phyloP scores from a whole-genome alignment of 345 rosid genomes.

The Balakata baccata region DNA sequence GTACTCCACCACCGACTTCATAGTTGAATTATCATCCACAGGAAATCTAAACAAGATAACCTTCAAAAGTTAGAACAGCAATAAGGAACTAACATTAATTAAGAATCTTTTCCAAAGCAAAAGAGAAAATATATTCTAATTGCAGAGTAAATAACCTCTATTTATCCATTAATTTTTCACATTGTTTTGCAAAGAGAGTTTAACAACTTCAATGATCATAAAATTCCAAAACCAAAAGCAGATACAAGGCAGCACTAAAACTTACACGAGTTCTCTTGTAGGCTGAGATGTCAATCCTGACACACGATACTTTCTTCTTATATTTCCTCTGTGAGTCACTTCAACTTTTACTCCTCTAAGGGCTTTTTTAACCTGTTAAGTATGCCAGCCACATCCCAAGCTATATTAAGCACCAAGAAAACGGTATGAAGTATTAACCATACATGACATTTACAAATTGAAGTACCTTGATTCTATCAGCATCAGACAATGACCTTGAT shows the following conservation, averaged over 20 bases:
- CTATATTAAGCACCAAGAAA: slow-evolving; percentile 3
- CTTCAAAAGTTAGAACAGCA: slow-evolving; percentile 1
- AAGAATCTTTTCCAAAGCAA: not conserved
- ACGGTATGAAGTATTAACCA: slow-evolving; percentile 5
- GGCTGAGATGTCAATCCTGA: slow-evolving; percentile 96
- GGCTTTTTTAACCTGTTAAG: slow-evolving; percentile 73
- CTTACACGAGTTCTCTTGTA: slow-evolving; percentile 91
- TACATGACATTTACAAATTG: not conserved
- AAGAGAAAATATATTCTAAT: not conserved
- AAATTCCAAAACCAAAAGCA: not conserved
- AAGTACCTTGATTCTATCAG: slow-evolving; percentile 87
- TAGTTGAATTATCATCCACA: slow-evolving; percentile 83
- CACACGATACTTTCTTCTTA: slow-evolving; percentile 95
- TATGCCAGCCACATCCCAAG: not conserved
- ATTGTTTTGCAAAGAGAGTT: not conserved
- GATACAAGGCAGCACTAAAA: slow-evolving; percentile 5
- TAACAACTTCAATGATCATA: not conserved
- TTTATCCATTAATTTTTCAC: not conserved
- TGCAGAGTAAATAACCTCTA: not conserved
- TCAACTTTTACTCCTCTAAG: slow-evolving; percentile 98
- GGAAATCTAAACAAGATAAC: slow-evolving; percentile 63
- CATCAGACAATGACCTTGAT: slow-evolving; percentile 76
- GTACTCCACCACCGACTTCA: slow-evolving; percentile 97
- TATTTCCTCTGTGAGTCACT: slow-evolving; percentile 91
- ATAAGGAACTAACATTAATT: not conserved